Evolutionary conservation across 2,329 filamentous ascomycete genomes (phyloP).

Genomic region (Apiospora phragmitis): DNA sequence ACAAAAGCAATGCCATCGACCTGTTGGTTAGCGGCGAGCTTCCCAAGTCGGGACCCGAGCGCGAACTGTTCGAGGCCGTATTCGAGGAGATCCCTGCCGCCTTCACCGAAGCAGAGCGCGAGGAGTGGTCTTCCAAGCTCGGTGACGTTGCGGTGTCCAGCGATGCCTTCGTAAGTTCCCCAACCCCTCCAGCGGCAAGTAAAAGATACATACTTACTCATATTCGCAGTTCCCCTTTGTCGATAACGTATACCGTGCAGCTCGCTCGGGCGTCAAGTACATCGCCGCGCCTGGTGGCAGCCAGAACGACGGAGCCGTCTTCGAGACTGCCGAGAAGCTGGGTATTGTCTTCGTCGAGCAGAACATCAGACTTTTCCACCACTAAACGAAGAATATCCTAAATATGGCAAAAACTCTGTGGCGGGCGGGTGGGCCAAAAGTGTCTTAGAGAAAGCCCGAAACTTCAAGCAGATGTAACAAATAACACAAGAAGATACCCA

Average conservation of each 20-base stretch:
- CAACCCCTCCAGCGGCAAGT: neutral
- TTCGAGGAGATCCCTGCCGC: slow-evolving; percentile 86
- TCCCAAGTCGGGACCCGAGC: slow-evolving; percentile 80
- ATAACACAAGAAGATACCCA: slow-evolving; percentile 11
- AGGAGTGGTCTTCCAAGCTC: slow-evolving; percentile 82
- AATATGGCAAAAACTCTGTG: neutral
- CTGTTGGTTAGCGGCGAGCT: slow-evolving; percentile 89
- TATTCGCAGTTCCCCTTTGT: slow-evolving; percentile 83
- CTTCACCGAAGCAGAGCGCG: slow-evolving; percentile 82
- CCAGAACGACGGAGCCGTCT: slow-evolving; percentile 79
- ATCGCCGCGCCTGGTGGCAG: slow-evolving; percentile 90
- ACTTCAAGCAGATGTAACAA: neutral
- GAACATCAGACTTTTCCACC: slow-evolving; percentile 90
- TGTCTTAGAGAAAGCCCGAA: neutral
- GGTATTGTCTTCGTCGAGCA: slow-evolving; percentile 96
- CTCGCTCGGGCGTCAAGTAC: slow-evolving; percentile 89
- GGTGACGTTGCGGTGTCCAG: slow-evolving; percentile 83
- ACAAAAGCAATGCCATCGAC: slow-evolving; percentile 98
- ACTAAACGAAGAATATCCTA: slow-evolving; percentile 55
- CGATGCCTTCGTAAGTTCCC: slow-evolving; percentile 80
- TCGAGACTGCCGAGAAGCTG: slow-evolving; percentile 87
- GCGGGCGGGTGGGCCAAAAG: neutral
- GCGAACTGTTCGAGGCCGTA: slow-evolving; percentile 80
- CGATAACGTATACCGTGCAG: slow-evolving; percentile 94
- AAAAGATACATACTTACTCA: neutral